Conservation (phyloP, 2,329 filamentous ascomycete species). For the Monilinia vaccinii-corymbosi region DNA sequence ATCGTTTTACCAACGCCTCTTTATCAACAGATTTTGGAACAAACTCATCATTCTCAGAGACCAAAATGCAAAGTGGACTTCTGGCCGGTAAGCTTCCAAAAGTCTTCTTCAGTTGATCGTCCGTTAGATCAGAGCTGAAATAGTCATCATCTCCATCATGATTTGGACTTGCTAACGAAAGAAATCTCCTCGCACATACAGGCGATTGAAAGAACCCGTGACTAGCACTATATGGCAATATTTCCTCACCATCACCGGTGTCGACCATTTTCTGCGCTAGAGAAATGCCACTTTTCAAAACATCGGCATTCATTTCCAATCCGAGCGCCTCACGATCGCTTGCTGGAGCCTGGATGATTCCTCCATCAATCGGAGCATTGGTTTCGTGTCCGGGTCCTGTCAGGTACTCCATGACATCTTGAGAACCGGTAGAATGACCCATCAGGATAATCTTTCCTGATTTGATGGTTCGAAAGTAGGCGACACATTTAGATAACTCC, state of each 20-base stretch:
- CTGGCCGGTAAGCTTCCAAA: conserved; percentile 44
- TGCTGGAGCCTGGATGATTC: conserved; percentile 57
- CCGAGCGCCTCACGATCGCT: conserved; percentile 50
- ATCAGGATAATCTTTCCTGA: conserved; percentile 52
- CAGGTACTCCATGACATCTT: conserved; percentile 59
- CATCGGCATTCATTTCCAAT: conserved; percentile 31
- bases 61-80: conserved; percentile 40
- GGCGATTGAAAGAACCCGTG: conserved; percentile 32
- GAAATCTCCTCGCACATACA: conserved; percentile 47
- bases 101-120: conserved; percentile 40
- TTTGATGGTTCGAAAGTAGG: conserved; percentile 37
- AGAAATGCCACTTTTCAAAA: conserved; percentile 29
- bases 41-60: conserved; percentile 42
- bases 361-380: conserved; percentile 44
- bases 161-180: conserved; percentile 47
- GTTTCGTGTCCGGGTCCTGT: conserved; percentile 24
- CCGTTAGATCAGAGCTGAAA: conserved; percentile 54
- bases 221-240: conserved; percentile 31
- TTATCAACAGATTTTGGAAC: conserved; percentile 40
- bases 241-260: conserved; percentile 35
- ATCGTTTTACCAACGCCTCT: conserved; percentile 37
- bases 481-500: conserved; percentile 40
- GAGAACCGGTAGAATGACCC: conserved; percentile 62
- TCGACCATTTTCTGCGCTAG: conserved; percentile 36
- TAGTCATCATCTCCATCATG: conserved; percentile 55